Conservation (phyloP, 2,329 filamentous ascomycete genomes). For the Xylariaceae sp. region DNA sequence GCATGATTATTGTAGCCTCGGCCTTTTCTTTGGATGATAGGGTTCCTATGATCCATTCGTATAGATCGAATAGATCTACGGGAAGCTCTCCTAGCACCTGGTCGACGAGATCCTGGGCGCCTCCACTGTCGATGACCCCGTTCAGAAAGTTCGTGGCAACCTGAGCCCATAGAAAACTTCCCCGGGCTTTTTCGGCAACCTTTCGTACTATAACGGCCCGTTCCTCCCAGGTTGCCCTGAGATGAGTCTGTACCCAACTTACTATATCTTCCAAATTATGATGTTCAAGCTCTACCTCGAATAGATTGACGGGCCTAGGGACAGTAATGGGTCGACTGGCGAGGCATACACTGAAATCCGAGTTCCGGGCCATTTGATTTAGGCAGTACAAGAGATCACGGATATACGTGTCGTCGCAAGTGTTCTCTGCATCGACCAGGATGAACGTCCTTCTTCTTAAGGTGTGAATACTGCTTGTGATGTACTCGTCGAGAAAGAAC, state of each 20-base stretch:
- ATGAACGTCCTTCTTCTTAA: slow-evolving; percentile 16
- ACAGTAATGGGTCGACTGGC: slow-evolving; percentile 12
- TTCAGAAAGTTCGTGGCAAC: slow-evolving; percentile 15
- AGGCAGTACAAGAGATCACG: slow-evolving; percentile 12
- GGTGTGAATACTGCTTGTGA: not conserved
- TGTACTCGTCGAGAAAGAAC: slow-evolving; percentile 15
- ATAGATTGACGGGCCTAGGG: slow-evolving; percentile 3
- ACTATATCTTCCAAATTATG: slow-evolving; percentile 14
- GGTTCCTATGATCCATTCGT: slow-evolving; percentile 8
- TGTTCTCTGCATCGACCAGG: slow-evolving; percentile 9
- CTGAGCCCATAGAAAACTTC: slow-evolving; percentile 17
- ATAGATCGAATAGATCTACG: slow-evolving; percentile 9
- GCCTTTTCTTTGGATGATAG: slow-evolving; percentile 12
- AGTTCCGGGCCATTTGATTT: slow-evolving; percentile 10
- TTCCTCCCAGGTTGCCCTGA: slow-evolving; percentile 3
- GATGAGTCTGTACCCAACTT: slow-evolving; percentile 4
- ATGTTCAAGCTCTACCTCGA: slow-evolving; percentile 7
- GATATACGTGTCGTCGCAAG: slow-evolving; percentile 12
- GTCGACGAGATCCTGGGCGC: slow-evolving; percentile 2
- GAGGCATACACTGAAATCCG: slow-evolving; percentile 13
- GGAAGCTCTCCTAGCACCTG: slow-evolving; percentile 10
- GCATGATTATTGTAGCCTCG: slow-evolving; percentile 15
- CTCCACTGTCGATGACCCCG: slow-evolving; percentile 4
- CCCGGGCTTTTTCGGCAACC: slow-evolving; percentile 9
- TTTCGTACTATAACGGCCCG: not conserved